Evolutionary conservation across 2,329 filamentous ascomycete species (phyloP), one percentile per base, ranked within the genome.

Genomic region (Aspergillus persii): DNA sequence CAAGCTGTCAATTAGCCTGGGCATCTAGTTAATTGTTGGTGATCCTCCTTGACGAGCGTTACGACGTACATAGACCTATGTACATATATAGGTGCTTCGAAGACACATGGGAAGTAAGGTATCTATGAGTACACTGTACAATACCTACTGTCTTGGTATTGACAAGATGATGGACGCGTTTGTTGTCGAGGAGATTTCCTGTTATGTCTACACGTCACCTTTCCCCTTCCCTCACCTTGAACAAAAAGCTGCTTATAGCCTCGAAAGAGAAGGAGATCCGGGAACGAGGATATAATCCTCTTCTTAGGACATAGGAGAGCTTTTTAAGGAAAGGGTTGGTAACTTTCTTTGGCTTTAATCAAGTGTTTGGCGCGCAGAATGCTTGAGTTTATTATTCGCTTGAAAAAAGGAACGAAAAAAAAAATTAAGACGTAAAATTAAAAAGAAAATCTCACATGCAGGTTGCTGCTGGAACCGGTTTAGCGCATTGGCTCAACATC

Each of bases 1-100:
- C 46, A 58, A 58, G 50, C 26, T 47, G 53, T 58, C 50, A 50
- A n/a, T 57, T 48, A 47, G 51, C 15, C 33, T 44, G 12, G 11
- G 12, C 23, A 31, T 52, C 29, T 31, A 31, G 30, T 2, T 27
- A 27, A 27, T 44, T 36, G 36, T 47, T 47, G 36, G 33, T 27
- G 50, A 53, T 53, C 33, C 50, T 53, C 26, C 44, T 47, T 41
- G 36, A 41, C 36, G 44, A 11, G 44, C 27, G 18, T 47, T 47
- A 47, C 44, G 26, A 15, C 36, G 36, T 41, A 41, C 36, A 41
- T 12, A 41, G 4, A 41, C 12, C 4, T n/a, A 41, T 6, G 9
- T 36, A 36, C 33, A 8, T 11, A 36, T 3, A 8, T 36, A 36
- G 36, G 15, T 15, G 18, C 18, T 23, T 23, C 18, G 18, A 23